Conservation (phyloP, 768 basidiomycete genomes). For the Inosperma sp. region DNA sequence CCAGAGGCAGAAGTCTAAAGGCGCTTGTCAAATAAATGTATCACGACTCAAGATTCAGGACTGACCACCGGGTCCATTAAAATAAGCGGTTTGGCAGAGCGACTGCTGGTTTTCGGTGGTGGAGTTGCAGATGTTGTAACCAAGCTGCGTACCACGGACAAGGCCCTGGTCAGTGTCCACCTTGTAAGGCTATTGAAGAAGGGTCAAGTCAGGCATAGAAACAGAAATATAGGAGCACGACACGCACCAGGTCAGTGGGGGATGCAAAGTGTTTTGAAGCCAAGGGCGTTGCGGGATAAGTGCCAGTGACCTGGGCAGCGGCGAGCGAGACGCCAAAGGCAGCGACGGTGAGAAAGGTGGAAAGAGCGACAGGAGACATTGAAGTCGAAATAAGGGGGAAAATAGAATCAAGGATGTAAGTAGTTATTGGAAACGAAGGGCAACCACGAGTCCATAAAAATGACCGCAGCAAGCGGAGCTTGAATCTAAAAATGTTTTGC, state of each 20-base stretch:
- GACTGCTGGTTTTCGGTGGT: slow-evolving; percentile 62
- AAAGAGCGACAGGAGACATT: slow-evolving; percentile 47
- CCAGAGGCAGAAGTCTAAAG: slow-evolving; percentile 67
- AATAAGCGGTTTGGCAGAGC: slow-evolving; percentile 55
- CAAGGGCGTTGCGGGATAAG: slow-evolving; percentile 44
- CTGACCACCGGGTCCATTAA: slow-evolving; percentile 42
- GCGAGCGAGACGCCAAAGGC: slow-evolving; percentile 27
- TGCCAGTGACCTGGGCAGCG: slow-evolving; percentile 28
- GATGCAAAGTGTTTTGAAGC: slow-evolving; percentile 43
- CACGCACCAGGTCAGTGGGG: slow-evolving; percentile 41
- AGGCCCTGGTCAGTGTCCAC: slow-evolving; percentile 35
- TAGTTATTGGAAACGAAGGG: slow-evolving; percentile 5
- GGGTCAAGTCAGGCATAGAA: not conserved
- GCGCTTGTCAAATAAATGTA: slow-evolving; percentile 29
- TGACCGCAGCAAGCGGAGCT: not conserved
- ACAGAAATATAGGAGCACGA: not conserved
- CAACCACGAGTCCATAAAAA: not conserved
- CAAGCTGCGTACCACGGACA: slow-evolving; percentile 44
- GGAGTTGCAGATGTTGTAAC: slow-evolving; percentile 67
- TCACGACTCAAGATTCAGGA: not conserved
- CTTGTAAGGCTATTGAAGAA: slow-evolving; percentile 30
- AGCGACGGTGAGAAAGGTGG: slow-evolving; percentile 29
- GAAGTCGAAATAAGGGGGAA: slow-evolving; percentile 1
- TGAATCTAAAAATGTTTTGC: too few species aligned
- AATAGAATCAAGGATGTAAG: slow-evolving; percentile 6